These are phyloP conservation scores for Buddleja alternifolia DNA, from an alignment of 257 asterid genomes.

Conservation along the genomic window DNA sequence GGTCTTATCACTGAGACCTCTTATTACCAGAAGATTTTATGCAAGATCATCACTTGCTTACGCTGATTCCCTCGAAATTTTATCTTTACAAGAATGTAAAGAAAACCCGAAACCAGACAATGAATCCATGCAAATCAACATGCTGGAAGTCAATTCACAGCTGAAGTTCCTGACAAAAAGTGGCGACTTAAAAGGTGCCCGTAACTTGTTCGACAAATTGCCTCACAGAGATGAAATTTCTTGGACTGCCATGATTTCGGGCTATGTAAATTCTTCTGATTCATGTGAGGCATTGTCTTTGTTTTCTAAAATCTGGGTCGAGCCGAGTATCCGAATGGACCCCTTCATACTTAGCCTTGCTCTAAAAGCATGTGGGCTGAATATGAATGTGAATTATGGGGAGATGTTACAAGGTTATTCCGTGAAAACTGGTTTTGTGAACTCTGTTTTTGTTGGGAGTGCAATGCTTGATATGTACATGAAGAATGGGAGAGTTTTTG, in stretches of 20 bases:
- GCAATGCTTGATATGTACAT: conserved; percentile 81
- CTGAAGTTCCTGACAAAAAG: conserved; percentile 47
- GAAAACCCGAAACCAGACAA: conserved; percentile 19
- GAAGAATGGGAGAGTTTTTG: conserved; percentile 65
- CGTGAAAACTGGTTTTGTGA: conserved; percentile 52
- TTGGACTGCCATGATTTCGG: conserved; percentile 87
- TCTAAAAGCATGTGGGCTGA: conserved; percentile 72
- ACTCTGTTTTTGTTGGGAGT: conserved; percentile 86
- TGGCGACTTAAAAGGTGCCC: conserved; percentile 64
- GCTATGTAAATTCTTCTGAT: conserved; percentile 62
- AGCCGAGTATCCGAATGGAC: conserved; percentile 55
- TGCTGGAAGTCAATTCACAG: conserved; percentile 56
- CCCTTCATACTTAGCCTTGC: conserved; percentile 80
- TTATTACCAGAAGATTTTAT: conserved; percentile 39
- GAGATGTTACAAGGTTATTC: conserved; percentile 63
- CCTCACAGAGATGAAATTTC: conserved; percentile 73
- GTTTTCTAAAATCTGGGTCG: conserved; percentile 64
- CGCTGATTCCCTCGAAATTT: conserved; percentile 39
- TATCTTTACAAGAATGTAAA: conserved; percentile 30
- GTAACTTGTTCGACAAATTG: conserved; percentile 69
- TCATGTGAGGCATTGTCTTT: conserved; percentile 68
- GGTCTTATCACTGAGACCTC: conserved; percentile 38
- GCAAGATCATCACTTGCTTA: conserved; percentile 42
- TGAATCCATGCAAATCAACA: conserved; percentile 33
- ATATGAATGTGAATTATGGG: conserved; percentile 49